Percentiles rank a stretch among this genome's conserved stretches.
Conservation (phyloP, 345 rosid species). For the Sisymbrium altissimum region DNA sequence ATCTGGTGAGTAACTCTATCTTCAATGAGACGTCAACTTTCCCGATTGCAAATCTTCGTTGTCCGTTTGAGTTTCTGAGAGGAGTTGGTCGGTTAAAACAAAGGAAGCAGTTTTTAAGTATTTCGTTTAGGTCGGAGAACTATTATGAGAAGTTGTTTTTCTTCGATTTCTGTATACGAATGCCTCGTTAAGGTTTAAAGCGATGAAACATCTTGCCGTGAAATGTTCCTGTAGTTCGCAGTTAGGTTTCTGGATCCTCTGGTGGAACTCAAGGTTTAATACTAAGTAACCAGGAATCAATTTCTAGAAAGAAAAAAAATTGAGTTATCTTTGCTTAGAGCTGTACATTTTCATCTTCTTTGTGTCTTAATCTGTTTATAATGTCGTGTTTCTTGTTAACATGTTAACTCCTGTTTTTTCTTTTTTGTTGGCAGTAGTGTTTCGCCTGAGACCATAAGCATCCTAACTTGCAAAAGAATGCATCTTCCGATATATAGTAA, state of each 20-base stretch:
- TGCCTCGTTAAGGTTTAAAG: background rate
- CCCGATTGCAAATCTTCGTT: background rate
- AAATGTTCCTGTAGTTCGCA: background rate
- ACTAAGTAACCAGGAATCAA: background rate
- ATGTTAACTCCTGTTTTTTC: background rate
- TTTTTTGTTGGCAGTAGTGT: background rate
- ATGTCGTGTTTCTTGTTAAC: background rate
- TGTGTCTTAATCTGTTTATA: background rate
- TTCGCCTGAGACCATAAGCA: background rate
- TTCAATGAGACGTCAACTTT: background rate
- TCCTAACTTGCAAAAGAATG: background rate
- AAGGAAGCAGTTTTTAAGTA: background rate
- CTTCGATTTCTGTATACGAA: background rate
- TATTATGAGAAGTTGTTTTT: background rate
- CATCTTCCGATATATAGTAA: background rate
- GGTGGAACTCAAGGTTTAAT: background rate
- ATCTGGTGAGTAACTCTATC: constrained; percentile 1
- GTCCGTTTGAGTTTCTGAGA: background rate
- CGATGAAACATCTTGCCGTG: background rate
- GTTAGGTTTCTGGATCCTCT: background rate
- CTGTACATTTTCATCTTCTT: background rate
- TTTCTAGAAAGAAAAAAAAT: background rate
- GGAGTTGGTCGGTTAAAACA: background rate
- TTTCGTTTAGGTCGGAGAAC: background rate
- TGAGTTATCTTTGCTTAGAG: background rate